Evolutionary conservation across 495 filamentous ascomycete genomes (phyloP), one percentile per base, ranked within the genome.

Genomic region (Aspergillus egyptiacus): DNA sequence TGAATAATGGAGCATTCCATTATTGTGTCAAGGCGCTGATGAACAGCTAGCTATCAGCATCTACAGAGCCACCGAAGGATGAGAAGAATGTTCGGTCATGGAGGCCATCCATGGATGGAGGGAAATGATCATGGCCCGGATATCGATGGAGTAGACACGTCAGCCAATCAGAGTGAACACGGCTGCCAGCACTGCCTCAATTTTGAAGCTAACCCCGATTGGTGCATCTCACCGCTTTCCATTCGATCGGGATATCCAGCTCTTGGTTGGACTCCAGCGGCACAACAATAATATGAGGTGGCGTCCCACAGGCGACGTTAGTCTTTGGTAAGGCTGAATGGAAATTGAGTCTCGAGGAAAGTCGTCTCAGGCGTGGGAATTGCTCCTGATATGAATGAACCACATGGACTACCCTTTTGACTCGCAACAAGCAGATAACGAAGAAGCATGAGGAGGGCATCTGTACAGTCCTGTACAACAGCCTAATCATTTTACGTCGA

Each of bases 111-210:
- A n/a, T n/a, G n/a, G n/a, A n/a, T n/a, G n/a, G n/a, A n/a, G n/a
- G n/a, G n/a, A n/a, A n/a, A n/a, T n/a, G n/a, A n/a, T n/a, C n/a
- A n/a, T n/a, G 28, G n/a, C 9, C 3, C 9, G 28, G 28, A 31
- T 31, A 31, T 27, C 9, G 2, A 45, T 25, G 32, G 43, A 35
- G 23, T 17, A 23, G 2, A 41, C 17, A 6, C 0, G 19, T 14
- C n/a, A 10, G 8, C 37, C 47, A 42, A 41, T 50, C n/a, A 42
- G 18, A 31, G 7, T 13, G 20, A 34, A n/a, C 31, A 31, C 39
- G 38, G 36, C 47, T 54, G 32, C 46, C 56, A 60, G 58, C 54
- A 60, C 58, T 60, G 58, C 58, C 58, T 60, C 58, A 51, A 48
- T 60, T 51, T 44, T 47, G 43, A 30, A 46, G 20, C 50, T 45